Evolutionary conservation across 306 rosid species (phyloP).

Genomic region (Crataegus laevigata): DNA sequence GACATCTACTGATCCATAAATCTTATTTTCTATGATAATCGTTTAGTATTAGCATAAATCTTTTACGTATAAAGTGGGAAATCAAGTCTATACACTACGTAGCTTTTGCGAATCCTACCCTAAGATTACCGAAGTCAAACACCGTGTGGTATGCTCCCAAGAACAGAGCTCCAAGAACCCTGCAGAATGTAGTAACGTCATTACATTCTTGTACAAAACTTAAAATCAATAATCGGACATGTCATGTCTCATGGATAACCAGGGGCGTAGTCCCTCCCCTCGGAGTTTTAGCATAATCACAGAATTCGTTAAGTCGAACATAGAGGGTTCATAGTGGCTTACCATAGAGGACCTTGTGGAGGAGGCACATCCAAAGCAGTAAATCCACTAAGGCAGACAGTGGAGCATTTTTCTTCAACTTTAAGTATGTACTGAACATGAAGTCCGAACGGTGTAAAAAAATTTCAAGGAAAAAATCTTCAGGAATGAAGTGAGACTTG

Average conservation of each 20-base stretch:
- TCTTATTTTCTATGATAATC: background rate
- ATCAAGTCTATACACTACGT: constrained; percentile 31
- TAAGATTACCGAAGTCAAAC: constrained; percentile 58
- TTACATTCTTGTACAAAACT: background rate
- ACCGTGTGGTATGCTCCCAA: constrained; percentile 68
- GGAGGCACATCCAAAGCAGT: constrained; percentile 61
- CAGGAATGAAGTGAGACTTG: background rate
- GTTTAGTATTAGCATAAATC: background rate
- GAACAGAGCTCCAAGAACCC: constrained; percentile 68
- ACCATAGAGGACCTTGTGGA: constrained; percentile 81
- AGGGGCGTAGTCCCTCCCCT: background rate
- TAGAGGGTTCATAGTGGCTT: constrained; percentile 6
- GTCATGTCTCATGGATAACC: background rate
- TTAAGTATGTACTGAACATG: constrained; percentile 47
- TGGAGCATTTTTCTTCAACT: constrained; percentile 39
- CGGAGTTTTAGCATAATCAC: background rate
- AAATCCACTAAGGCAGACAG: constrained; percentile 60
- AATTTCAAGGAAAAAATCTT: background rate
- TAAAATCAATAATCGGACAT: background rate
- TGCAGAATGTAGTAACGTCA: constrained; percentile 29
- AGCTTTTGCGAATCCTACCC: constrained; percentile 66
- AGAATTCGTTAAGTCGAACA: background rate
- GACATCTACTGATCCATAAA: background rate
- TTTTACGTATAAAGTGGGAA: background rate
- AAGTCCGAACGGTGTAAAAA: background rate